phyloP scores from a whole-genome alignment of 2,329 filamentous ascomycete genomes.

The Rutstroemia sp. region DNA sequence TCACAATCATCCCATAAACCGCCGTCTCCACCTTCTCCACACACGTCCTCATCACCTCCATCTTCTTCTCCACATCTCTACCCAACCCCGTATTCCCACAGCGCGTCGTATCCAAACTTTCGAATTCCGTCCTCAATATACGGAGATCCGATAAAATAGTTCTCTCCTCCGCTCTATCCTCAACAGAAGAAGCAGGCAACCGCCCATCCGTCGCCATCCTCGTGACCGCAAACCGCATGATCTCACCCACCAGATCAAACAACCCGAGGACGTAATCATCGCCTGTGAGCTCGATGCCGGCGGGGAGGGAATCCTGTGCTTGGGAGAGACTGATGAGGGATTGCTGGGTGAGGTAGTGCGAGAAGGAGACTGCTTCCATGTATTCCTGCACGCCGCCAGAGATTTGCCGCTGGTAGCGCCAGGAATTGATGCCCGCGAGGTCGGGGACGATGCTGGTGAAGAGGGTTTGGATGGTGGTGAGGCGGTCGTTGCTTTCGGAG shows the following conservation, averaged over 20 bases:
- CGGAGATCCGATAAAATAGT: conserved; percentile 77
- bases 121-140: conserved; percentile 66
- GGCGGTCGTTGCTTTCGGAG: conserved; percentile 62
- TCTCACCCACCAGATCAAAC: conserved; percentile 89
- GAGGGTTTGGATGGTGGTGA: conserved; percentile 62
- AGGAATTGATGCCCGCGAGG: conserved; percentile 68
- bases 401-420: conserved; percentile 74
- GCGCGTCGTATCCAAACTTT: conserved; percentile 55
- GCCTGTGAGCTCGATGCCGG: conserved; percentile 57
- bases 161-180: conserved; percentile 33
- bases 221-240: conserved; percentile 95
- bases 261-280: conserved; percentile 87
- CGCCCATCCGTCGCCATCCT: conserved; percentile 62
- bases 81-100: conserved; percentile 45
- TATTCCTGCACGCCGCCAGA: conserved; percentile 83
- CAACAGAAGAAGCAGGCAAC: conserved; percentile 38
- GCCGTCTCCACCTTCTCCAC: conserved; percentile 91
- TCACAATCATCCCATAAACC: conserved; percentile 78
- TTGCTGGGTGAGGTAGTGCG: conserved; percentile 77
- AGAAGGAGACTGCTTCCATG: conserved; percentile 84
- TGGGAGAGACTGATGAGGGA: conserved; percentile 62
- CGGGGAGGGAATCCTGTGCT: conserved; percentile 40
- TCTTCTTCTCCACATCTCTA: conserved; percentile 67
- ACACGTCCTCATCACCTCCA: conserved; percentile 77
- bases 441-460: conserved; percentile 65